phyloP scores from a whole-genome alignment of 192 early-diverging fungal species.

The Backusella sp. region DNA sequence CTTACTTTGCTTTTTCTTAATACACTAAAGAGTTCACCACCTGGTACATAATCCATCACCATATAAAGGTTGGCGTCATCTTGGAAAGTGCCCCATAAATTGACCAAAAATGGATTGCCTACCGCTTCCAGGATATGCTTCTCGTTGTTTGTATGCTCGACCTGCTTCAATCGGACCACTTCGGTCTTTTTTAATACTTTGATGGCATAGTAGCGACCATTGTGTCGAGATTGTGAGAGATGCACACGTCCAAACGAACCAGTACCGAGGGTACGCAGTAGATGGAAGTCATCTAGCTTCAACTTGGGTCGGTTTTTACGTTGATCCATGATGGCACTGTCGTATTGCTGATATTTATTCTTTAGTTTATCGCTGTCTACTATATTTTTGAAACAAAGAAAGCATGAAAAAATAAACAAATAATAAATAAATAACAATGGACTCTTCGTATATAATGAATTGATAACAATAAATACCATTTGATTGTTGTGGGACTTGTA shows the following conservation, averaged over 20 bases:
- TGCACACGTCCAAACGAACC: constrained; percentile 98
- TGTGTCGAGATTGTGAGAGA: constrained; percentile 77
- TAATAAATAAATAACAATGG: too few species aligned
- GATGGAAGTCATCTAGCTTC: constrained; percentile 75
- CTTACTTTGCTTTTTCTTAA: constrained; percentile 74
- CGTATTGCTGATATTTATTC: constrained; percentile 15
- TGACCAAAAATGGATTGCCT: constrained; percentile 83
- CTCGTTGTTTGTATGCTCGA: constrained; percentile 98
- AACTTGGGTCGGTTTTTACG: constrained; percentile 45
- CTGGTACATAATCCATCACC: constrained; percentile 94
- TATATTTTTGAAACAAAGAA: not conserved
- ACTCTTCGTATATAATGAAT: not conserved
- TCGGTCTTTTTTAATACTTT: constrained; percentile 94
- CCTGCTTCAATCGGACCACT: constrained; percentile 93
- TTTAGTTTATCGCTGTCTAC: not conserved
- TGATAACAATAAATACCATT: not conserved
- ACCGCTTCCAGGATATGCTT: constrained; percentile 88
- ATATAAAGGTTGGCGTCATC: constrained; percentile 91
- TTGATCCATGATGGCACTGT: constrained; percentile 18
- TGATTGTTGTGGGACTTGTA: not conserved
- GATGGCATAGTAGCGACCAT: constrained; percentile 91
- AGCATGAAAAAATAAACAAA: not conserved
- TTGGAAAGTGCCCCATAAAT: constrained; percentile 92
- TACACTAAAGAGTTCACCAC: constrained; percentile 88
- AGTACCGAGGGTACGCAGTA: constrained; percentile 90